Base-by-base conservation (phyloP, 495 filamentous ascomycete genomes). In the Pyrenula aspistea region DNA sequence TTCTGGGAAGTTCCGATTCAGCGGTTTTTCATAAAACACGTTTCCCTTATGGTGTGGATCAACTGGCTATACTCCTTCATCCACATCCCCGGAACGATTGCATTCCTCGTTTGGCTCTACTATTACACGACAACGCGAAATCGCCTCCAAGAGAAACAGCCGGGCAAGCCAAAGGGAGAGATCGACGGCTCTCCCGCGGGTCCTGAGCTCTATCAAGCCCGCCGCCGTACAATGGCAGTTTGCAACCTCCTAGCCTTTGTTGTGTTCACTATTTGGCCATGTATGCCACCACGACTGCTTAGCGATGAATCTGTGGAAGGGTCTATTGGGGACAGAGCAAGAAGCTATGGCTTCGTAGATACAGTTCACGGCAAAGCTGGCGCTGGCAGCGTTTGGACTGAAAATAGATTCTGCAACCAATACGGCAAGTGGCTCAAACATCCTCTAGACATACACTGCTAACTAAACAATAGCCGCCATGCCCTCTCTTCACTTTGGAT, bases 401-500 rank as follows among this genome's bases (percentile, higher is more conserved):
- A 83, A 48, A 87, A 88, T 65, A 72, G 75, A 23, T 87, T 87
- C 63, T 86, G 80, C 63, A 83, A 82, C 57, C 80, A 84, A 62
- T 81, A 83, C 61, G 76, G 77, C 78, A 65, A 64, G 73, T 60
- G 54, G 36, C 15, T 54, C 25, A 20, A 54, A 50, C 25, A 20
- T 55, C n/a, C n/a, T n/a, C n/a, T n/a, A n/a, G n/a, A n/a, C n/a
- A n/a, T 24, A 55, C 61, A 15, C 19, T 15, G 47, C 49, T 56
- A 24, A 56, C 48, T 22, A 49, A 24, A 53, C 21, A 10, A 24
- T 71, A 69, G 87, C 87, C 22, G 87, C 87, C 15, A 90, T 90
- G 87, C 87, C 87, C 4, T 84, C 83, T 15, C 77, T 91, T 59
- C 86, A 91, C 64, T 91, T 91, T 65, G 87, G 85, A 11, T 91